Conservation (phyloP, 441 rosid genomes). For the Manihot esculenta region DNA sequence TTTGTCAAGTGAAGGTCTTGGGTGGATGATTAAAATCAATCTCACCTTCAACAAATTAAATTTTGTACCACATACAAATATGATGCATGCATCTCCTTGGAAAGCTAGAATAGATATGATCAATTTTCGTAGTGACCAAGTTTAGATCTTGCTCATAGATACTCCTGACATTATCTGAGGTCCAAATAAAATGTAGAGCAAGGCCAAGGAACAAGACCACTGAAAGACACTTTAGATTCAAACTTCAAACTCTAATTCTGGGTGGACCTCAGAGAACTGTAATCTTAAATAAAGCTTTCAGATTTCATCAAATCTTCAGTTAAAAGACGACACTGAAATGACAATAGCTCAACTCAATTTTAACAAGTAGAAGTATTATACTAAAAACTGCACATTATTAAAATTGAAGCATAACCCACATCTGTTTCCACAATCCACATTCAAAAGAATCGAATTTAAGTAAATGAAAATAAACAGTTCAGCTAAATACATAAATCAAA, state of each 20-base stretch:
- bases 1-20: neutral
- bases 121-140: neutral
- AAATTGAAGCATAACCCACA: neutral
- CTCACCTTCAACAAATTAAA: neutral
- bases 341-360: slow-evolving; percentile 1
- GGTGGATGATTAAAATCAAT: neutral
- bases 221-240: slow-evolving; percentile 3
- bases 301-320: neutral
- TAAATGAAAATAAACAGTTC: neutral
- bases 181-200: neutral
- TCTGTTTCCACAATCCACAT: neutral
- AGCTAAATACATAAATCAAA: slow-evolving; percentile 3
- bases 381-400: neutral
- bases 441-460: neutral
- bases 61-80: neutral
- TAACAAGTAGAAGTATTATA: neutral
- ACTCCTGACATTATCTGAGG: neutral
- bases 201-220: neutral
- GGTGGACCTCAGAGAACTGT: neutral
- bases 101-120: neutral
- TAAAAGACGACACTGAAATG: slow-evolving; percentile 4
- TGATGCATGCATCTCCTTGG: neutral
- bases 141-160: neutral
- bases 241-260: neutral
- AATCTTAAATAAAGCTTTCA: neutral